phyloP scores from a whole-genome alignment of 73 alveolate genomes.

The Breviolum minutum region DNA sequence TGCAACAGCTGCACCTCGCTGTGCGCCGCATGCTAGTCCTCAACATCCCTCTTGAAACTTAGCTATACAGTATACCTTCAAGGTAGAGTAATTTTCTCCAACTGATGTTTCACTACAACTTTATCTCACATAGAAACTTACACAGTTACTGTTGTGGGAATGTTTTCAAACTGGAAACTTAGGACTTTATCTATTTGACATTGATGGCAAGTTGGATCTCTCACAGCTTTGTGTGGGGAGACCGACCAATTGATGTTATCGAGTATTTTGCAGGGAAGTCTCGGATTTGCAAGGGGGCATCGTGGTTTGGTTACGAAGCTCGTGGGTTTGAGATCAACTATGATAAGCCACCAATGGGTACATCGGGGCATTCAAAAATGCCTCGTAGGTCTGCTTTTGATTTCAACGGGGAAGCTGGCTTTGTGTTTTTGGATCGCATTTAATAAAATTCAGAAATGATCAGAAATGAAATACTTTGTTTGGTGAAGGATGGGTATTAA shows the following conservation, averaged over 20 bases:
- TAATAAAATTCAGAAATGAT: background rate
- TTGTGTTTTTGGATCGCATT: background rate
- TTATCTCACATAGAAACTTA: too few species aligned
- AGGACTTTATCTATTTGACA: slow-evolving; percentile 15
- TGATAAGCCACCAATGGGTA: background rate
- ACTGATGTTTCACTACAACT: too few species aligned
- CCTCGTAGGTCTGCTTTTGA: background rate
- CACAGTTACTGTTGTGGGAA: too few species aligned
- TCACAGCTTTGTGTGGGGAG: background rate
- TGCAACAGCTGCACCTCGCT: background rate
- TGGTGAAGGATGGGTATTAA: too few species aligned
- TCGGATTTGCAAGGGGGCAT: slow-evolving; percentile 10
- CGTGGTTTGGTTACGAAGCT: background rate
- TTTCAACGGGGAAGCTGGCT: slow-evolving; percentile 27
- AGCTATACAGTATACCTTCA: background rate
- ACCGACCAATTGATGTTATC: background rate
- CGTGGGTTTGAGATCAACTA: slow-evolving; percentile 19
- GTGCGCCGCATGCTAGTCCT: background rate
- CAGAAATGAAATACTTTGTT: too few species aligned
- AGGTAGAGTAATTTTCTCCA: background rate
- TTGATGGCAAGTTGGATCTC: slow-evolving; percentile 6
- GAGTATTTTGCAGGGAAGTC: slow-evolving; percentile 29
- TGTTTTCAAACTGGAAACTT: background rate
- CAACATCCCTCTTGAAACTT: background rate
- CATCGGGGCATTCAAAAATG: background rate